Evolutionary conservation across 345 rosid genomes (phyloP), one percentile per base, ranked within the genome.

Genomic region (Sonneratia caseolaris): DNA sequence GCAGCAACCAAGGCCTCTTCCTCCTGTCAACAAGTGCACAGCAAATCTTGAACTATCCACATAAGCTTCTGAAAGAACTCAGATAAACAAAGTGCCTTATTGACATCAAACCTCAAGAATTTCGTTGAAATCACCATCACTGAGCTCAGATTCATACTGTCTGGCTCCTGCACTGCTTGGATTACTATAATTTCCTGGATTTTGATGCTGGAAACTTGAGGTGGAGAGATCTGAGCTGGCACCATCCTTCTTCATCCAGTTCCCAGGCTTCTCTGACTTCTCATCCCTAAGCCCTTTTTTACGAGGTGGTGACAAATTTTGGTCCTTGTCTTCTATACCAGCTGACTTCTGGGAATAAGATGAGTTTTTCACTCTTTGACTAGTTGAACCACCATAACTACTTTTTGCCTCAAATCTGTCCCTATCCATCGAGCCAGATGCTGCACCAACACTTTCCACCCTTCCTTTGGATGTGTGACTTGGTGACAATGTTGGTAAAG

Each of bases 1-100:
- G 96, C 97, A 19, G 91, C 87, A 47, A 92, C 86, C 71, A 94
- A 80, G 55, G 96, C 93, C 79, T 88, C 97, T 84, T 94, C 99
- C 76, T 94, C 99, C 51, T 47, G 51, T 47, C 13, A 40, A 40
- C 7, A 47, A 8, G 51, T 47, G 51, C 51, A 47, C 15, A 9
- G 51, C 9, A 13, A 47, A 47, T 47, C 9, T 8, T 47, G 51
- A 47, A 47, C 51, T 13, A 13, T 9, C 3, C 15, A 47, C 51
- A 47, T 9, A 47, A 47, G 0, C 14, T 47, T 12, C 49, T 7
- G 14, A 13, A 47, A 47, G 15, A 47, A 47, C 51, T 8, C 15
- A 13, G 14, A 47, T 9, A 47, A 47, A 47, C 11, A 13, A 47
- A 47, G 51, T 5, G 51, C 9, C 51, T 47, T 13, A 13, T 47